Evolutionary conservation across 805 yeast species (phyloP), one percentile per base, ranked within the genome.

Genomic region (Wickerhamiella vanderwaltii): DNA sequence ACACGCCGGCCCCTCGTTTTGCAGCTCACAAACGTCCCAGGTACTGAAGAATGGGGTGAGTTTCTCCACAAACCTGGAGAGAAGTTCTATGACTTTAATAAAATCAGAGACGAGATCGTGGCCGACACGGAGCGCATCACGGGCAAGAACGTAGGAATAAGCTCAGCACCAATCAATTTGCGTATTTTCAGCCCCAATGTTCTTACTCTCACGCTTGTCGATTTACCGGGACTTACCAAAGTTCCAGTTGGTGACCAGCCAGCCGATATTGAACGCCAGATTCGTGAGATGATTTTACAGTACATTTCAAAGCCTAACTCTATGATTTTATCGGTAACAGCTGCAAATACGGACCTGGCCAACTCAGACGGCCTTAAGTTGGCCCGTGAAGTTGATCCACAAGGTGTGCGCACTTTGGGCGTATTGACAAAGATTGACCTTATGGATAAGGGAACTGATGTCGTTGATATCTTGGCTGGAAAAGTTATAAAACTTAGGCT

Each of bases 171-270:
- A 34, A 91, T 91, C 59, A 88, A 91, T 62, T 70, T 91, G 58
- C 78, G 95, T 60, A 80, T 91, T 46, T 87, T 73, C 63, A 85
- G 95, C 19, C 97, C 98, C 17, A 86, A 85, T 53, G 97, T 88
- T 35, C 69, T 88, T 50, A 87, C 95, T 15, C 73, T 88, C 59
- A 91, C 98, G 6, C 71, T 91, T 54, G 96, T 91, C 30, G 98
- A 91, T 65, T 72, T 91, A 55, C 98, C 98, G 7, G 98, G 98
- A 46, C 73, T 91, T 56, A 91, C 98, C 30, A 91, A 91, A 60
- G 98, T 91, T 29, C 98, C 98, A 3, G 95, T 91, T 43, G 98
- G 98, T 38, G 98, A 91, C 64, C 98, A 91, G 64, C 98, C 98
- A 43, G 80, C 82, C 54, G 98, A 91, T 62, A 91, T 91, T 51